Evolutionary conservation across 257 asterid species (phyloP).

Genomic region (Fraxinus quadrangulata): DNA sequence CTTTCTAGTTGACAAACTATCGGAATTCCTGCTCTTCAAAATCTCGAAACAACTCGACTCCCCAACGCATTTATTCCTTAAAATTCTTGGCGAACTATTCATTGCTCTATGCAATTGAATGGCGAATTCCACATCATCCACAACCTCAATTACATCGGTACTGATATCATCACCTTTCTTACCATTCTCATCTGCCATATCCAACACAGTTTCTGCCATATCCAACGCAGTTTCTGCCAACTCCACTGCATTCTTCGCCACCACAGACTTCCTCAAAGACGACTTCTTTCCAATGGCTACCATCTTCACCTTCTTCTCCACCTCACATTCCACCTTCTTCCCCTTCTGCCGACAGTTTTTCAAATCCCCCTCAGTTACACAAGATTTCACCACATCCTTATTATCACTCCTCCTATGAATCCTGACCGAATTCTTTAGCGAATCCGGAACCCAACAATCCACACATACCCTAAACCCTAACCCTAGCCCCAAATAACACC

Average conservation of each 20-base stretch:
- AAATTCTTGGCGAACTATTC: conserved; percentile 59
- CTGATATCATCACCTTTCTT: conserved; percentile 31
- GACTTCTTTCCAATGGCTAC: conserved; percentile 39
- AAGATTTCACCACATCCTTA: conserved; percentile 27
- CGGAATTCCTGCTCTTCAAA: conserved; percentile 31
- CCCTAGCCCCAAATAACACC: conserved; percentile 56
- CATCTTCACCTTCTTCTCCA: conserved; percentile 37
- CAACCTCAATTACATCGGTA: conserved; percentile 34
- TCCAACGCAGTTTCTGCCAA: conserved; percentile 23
- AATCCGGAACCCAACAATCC: conserved; percentile 94
- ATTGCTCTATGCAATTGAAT: conserved; percentile 59
- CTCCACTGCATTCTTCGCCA: conserved; percentile 30
- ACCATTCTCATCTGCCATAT: conserved; percentile 29
- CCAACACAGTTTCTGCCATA: conserved; percentile 27
- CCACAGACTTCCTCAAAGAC: conserved; percentile 34
- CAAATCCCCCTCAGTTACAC: conserved; percentile 22
- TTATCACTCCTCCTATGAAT: conserved; percentile 34
- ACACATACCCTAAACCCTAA: conserved; percentile 54
- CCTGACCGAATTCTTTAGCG: conserved; percentile 54
- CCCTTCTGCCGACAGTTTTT: conserved; percentile 31
- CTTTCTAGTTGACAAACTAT: conserved; percentile 36
- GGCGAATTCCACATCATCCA: conserved; percentile 57
- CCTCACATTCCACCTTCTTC: conserved; percentile 43
- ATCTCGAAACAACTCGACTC: conserved; percentile 30
- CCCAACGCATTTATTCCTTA: conserved; percentile 29